Evolutionary conservation across 345 rosid species (phyloP), one percentile per base, ranked within the genome.

Genomic region (Eucalyptus grandis): DNA sequence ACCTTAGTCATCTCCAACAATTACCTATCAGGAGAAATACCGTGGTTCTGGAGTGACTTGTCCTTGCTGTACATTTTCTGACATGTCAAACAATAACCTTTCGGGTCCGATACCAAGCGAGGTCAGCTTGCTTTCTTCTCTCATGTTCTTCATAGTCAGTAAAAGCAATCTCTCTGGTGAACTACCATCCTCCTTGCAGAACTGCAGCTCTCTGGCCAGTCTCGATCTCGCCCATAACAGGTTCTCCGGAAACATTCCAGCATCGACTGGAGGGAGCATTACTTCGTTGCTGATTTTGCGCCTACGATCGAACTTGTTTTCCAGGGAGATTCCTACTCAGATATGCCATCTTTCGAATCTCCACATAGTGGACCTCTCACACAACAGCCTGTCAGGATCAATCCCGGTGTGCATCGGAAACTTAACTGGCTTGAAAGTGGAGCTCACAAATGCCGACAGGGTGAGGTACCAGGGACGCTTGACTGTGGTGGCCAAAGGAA

Each of bases 91-190:
- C 17, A 0, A 30, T 13, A 30, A 30, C 72, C 34, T 62, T 62
- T 30, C 19, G 16, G 37, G 37, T 30, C 92, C 86, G 54, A 93
- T 93, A 49, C 95, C 94, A 30, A 62, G 72, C 1, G 19, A 62
- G 34, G 72, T 62, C 5, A 31, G 34, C 72, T 62, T 62, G n/a
- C 72, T 62, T 62, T 62, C 72, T 31, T 62, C 72, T 30, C 72
- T 62, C 34, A 62, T 30, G 72, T 62, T 62, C 72, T 62, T 62
- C 34, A 14, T 62, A 62, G 9, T 62, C 17, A 30, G 9, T 30
- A 62, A 62, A 13, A 62, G 15, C 34, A 13, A 62, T 30, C 72
- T 62, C 72, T 62, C 72, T 13, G 3, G 72, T 9, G n/a, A 58
- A 58, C n/a, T 58, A 11, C 65, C 65, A 26, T 58, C 65, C n/a